Evolutionary conservation across 164 flowering plant species (phyloP), one percentile per base, ranked within the genome.

Genomic region (Echeveria elegans): DNA sequence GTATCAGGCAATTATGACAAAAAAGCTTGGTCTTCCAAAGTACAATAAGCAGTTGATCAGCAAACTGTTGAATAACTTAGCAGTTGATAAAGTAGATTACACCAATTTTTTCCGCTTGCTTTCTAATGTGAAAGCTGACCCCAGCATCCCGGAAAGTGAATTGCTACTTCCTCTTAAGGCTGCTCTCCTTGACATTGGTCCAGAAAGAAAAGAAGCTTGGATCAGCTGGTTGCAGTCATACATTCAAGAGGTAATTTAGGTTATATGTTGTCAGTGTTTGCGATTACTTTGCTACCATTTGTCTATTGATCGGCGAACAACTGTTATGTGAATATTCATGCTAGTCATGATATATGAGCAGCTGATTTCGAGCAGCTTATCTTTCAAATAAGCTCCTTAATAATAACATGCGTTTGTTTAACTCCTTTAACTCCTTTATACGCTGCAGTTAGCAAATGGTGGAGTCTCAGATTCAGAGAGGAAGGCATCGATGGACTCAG

Each of bases 171-270:
- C 98, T 15, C 80, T 95, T 65, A 95, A 92, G 81, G 88, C 98
- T 70, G 99, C 77, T 71, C 72, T 95, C 69, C 78, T 95, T 68
- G 98, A 95, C 76, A 92, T 95, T 24, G 98, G 99, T 58, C 79
- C 85, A 80, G 99, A 95, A 73, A 85, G 99, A 21, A 89, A 86
- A 76, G 96, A 85, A 74, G 97, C 99, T 48, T 95, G 99, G 99
- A 82, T 74, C 64, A 84, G 81, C 82, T 95, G 99, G 99, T 79
- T 95, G 70, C 76, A 83, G 72, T 63, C 77, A 48, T 94, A 94
- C 74, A 81, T 86, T 32, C 82, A 87, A 30, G 97, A 95, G 97
- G 98, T 92, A 82, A 63, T 23, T 6, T 53, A 53, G 59, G 3
- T 53, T 11, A 7, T 6, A 23, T 23, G 59, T 11, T 56, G 4